Evolutionary conservation across 768 basidiomycete genomes (phyloP).

Genomic region (Mycena kentingensis): DNA sequence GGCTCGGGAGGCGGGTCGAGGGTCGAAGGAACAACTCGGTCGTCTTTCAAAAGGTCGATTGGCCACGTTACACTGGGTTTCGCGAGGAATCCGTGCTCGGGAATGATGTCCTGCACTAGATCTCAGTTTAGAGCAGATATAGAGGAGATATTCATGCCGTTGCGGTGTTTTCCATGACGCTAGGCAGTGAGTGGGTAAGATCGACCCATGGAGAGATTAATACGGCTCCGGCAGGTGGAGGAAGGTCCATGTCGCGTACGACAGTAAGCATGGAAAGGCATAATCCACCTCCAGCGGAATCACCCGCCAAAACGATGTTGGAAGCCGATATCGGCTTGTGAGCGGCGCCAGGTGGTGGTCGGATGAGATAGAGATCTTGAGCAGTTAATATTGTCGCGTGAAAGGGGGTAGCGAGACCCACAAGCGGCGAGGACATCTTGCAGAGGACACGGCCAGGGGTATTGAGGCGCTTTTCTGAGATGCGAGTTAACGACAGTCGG

Average conservation of each 20-base stretch:
- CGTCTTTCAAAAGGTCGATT: constrained; percentile 38
- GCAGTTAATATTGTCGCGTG: not conserved
- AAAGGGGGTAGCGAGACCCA: constrained; percentile 28
- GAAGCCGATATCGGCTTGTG: constrained; percentile 66
- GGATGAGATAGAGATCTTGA: constrained; percentile 71
- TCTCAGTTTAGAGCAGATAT: constrained; percentile 1
- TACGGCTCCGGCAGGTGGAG: constrained; percentile 73
- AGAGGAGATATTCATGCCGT: constrained; percentile 40
- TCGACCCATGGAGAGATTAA: constrained; percentile 85
- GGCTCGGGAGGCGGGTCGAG: constrained; percentile 49
- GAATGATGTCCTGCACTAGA: constrained; percentile 65
- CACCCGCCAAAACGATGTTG: constrained; percentile 76
- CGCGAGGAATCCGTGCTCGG: constrained; percentile 60
- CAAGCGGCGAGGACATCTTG: constrained; percentile 80
- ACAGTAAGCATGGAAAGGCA: constrained; percentile 61
- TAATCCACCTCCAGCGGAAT: constrained; percentile 76
- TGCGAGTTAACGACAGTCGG: constrained; percentile 1
- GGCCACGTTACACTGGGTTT: constrained; percentile 65
- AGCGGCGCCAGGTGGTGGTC: constrained; percentile 61
- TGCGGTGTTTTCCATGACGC: constrained; percentile 64
- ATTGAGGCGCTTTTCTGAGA: constrained; percentile 76
- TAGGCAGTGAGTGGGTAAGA: constrained; percentile 83
- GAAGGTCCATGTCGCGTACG: constrained; percentile 69
- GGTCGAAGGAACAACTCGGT: constrained; percentile 38
- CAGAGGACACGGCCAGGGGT: constrained; percentile 77